Evolutionary conservation across 208 protist genomes (phyloP).

Genomic region (Acanthamoeba culbertsoni): DNA sequence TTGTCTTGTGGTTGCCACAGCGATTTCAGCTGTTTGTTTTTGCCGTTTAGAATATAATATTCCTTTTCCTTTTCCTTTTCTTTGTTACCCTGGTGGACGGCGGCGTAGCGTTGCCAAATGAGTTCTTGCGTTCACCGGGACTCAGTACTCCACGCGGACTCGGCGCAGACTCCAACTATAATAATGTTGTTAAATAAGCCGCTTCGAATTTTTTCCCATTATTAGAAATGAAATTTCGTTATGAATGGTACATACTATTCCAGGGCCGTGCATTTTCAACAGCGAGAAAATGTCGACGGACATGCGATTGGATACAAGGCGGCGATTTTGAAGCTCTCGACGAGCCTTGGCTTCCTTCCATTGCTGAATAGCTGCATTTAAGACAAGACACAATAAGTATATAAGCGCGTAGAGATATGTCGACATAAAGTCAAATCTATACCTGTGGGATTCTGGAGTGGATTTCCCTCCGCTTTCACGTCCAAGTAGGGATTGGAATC

Average conservation of each 20-base stretch:
- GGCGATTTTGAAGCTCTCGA: neutral
- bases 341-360: neutral
- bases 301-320: neutral
- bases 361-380: neutral
- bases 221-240: too few species aligned
- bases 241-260: too few species aligned
- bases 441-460: neutral
- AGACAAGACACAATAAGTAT: neutral
- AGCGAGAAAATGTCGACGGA: neutral
- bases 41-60: too few species aligned
- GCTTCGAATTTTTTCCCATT: too few species aligned
- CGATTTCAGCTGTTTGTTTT: neutral
- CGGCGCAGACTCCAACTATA: neutral
- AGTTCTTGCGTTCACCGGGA: too few species aligned
- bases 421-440: neutral
- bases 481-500: neutral
- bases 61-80: too few species aligned
- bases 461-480: neutral
- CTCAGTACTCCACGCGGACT: neutral
- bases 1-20: neutral
- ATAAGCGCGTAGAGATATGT: neutral
- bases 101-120: too few species aligned
- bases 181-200: too few species aligned
- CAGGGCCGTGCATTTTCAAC: neutral
- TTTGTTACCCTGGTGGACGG: too few species aligned